Base-by-base conservation (phyloP, 306 rosid species). In the Psophocarpus tetragonolobus region DNA sequence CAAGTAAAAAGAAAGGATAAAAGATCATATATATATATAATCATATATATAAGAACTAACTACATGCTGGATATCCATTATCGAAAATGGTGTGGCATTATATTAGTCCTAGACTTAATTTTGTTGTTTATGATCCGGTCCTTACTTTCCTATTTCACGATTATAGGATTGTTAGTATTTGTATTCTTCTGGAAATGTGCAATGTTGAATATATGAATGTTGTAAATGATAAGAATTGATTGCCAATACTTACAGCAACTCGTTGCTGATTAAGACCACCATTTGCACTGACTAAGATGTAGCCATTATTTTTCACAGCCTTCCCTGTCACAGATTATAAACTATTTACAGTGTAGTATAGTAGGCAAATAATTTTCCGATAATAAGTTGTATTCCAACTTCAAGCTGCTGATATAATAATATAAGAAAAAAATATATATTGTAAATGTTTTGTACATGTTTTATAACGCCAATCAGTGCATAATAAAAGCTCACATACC, bases 261-360 rank as follows among this genome's bases (percentile, higher is more conserved):
- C 97, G 85, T 75, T 95, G 99, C 84, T 95, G 99, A 85, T 95
- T 95, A 66, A 95, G 99, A 60, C 99, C 99, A 2, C 99, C 99
- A 81, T 92, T 95, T 66, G 99, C 97, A 80, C 99, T 92, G 79
- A 92, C 85, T 45, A 90, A 44, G 60, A 95, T 87, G 87, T 92
- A 92, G 81, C 99, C 99, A 76, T 95, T 95, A 76, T 71, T 85
- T 73, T 81, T 60, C 74, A 27, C 56, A 32, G 56, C 36, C 53
- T 74, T 90, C 44, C 87, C 97, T 94, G 95, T 68, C 70, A 57
- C 83, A 87, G 15, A 79, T 67, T 71, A 76, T 54, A 79, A 57
- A 57, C 35, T 41, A 41, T 27, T 33, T 85, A 30, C 21, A 30
- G 21, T 32, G n/a, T 45, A 27, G 39, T 41, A 35, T 13, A 41